Base-by-base conservation (phyloP, 2,329 filamentous ascomycete species). In the Penicillium nordicum region DNA sequence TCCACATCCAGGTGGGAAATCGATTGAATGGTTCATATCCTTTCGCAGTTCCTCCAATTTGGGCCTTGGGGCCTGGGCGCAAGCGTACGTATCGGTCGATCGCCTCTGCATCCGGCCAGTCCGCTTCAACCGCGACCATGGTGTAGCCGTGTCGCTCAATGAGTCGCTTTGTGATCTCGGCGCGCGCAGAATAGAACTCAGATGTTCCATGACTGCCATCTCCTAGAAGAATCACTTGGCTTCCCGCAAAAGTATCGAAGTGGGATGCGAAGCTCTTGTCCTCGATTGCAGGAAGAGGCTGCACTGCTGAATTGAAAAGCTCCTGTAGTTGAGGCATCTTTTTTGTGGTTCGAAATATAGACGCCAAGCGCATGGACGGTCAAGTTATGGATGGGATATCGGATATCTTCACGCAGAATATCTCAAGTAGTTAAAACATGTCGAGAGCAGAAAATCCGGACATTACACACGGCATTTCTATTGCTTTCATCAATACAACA, bases 1-100 rank as follows among this genome's bases (percentile, higher is more conserved):
- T 74, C 80, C 80, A 83, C 80, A 83, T 82, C 80, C 80, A 83
- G 4, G 76, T 79, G 14, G 80, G 80, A 46, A 82, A 83, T 27
- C 80, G 73, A 38, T 77, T 70, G 62, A 82, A 82, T 6, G 75
- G 71, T 37, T 74, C 72, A 12, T 74, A 66, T 6, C 67, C 63
- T 14, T 61, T 63, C 2, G 59, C 59, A 27, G 50, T 55, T 23
- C 66, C 67, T 25, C 68, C 65, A 41, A 76, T 60, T 37, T 67
- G 57, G 32, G 68, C 67, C 59, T 74, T 64, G 21, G 68, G 64
- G 29, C 75, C 67, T 14, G 78, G 76, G 14, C 78, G 73, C 48
- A 75, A 72, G 7, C 80, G 75, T 14, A 82, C 78, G 52, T 81
- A 82, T 42, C 77, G 73, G 58, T 83, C 81, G 32, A 83, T 72